phyloP scores from a whole-genome alignment of 345 rosid species.

The Euphorbia lathyris region DNA sequence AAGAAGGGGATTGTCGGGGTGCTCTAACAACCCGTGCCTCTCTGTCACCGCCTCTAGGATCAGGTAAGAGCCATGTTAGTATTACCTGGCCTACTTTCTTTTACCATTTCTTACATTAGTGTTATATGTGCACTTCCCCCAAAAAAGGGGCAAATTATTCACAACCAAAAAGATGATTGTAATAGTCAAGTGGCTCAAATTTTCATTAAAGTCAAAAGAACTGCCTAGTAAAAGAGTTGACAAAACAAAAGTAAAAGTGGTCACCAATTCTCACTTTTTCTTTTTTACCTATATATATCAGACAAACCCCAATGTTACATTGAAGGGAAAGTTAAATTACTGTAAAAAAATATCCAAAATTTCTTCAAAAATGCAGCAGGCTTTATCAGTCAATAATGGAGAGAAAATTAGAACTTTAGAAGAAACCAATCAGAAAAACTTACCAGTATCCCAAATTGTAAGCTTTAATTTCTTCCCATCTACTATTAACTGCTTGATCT shows the following conservation, averaged over 20 bases:
- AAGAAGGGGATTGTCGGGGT: too few species aligned
- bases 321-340: neutral
- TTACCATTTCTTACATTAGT: too few species aligned
- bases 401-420: neutral
- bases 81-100: too few species aligned
- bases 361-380: too few species aligned
- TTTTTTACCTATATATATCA: neutral
- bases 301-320: slow-evolving; percentile 17
- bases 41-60: too few species aligned
- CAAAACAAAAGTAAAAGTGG: slow-evolving; percentile 6
- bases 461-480: slow-evolving; percentile 85
- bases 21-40: too few species aligned
- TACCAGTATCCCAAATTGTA: slow-evolving; percentile 98
- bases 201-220: too few species aligned
- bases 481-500: slow-evolving; percentile 79
- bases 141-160: neutral
- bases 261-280: neutral
- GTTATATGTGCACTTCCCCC: too few species aligned
- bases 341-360: too few species aligned
- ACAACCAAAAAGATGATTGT: neutral
- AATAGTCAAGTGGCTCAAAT: neutral
- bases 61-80: too few species aligned
- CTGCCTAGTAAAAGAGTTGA: neutral
- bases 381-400: neutral
- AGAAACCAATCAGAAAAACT: neutral